Evolutionary conservation across 331 rosid species (phyloP).

Genomic region (Malus hybrid): DNA sequence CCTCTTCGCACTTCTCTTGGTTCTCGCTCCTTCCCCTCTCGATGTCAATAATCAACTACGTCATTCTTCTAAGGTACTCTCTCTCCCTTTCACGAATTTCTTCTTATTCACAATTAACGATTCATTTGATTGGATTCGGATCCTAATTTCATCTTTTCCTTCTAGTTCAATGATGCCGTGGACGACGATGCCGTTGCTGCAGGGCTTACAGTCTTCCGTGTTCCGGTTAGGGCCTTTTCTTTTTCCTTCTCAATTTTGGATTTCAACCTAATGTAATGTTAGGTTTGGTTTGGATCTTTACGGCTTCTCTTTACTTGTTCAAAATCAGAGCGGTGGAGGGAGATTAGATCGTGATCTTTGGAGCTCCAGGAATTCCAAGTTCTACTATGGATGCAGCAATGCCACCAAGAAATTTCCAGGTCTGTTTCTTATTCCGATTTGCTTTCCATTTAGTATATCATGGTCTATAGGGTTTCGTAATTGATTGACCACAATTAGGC

Average conservation of each 20-base stretch:
- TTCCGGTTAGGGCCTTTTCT: conserved; percentile 73
- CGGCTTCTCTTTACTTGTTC: background rate
- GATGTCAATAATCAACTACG: conserved; percentile 37
- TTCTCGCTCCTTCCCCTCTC: conserved; percentile 73
- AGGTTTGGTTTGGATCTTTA: conserved; percentile 16
- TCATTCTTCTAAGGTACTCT: conserved; percentile 43
- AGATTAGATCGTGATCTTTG: conserved; percentile 62
- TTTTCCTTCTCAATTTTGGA: conserved; percentile 1
- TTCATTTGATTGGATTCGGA: background rate
- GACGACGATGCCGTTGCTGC: conserved; percentile 33
- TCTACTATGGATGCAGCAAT: conserved; percentile 72
- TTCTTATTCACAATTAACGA: background rate
- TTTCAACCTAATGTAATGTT: background rate
- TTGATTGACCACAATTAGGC: background rate
- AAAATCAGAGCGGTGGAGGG: conserved; percentile 44
- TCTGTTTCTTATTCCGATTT: conserved; percentile 28
- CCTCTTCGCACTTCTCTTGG: conserved; percentile 69
- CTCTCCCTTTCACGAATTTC: background rate
- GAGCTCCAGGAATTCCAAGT: conserved; percentile 63
- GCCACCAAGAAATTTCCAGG: conserved; percentile 73
- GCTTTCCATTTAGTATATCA: background rate
- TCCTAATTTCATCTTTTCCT: background rate
- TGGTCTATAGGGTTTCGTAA: background rate
- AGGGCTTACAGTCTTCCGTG: conserved; percentile 34
- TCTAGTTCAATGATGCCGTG: conserved; percentile 26